Base-by-base conservation (phyloP, 495 filamentous ascomycete genomes). In the Podospora appendiculata region DNA sequence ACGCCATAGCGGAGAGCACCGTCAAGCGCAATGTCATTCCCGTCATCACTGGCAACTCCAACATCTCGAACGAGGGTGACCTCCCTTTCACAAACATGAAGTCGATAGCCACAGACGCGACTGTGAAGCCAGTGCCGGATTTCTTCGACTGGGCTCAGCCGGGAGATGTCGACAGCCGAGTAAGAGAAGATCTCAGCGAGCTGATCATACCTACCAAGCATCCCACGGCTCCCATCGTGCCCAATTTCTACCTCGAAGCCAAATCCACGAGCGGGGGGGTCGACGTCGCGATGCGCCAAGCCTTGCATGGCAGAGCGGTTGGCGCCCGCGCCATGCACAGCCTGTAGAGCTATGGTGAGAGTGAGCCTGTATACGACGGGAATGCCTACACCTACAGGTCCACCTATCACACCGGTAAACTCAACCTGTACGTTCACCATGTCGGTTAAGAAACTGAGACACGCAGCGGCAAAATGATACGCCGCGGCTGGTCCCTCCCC, bases 281-380 rank as follows among this genome's bases (percentile, higher is more conserved):
- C 10, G 59, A 52, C 9, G 71, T 72, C 12, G 64, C 60, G 45
- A 33, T n/a, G 51, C 62, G 67, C 35, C 72, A 79, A 55, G 71
- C 70, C 39, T 62, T 51, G 39, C 65, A 72, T 55, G 60, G 72
- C 51, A 71, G 74, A 16, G 74, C 73, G 8, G 45, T 70, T 14
- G 75, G 74, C 9, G 73, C 70, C 34, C 70, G 72, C 48, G 72
- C 51, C 33, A 77, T 78, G 62, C 68, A 70, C 44, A 51, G 47
- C 34, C 63, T 79, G 47, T 67, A 72, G 59, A 72, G 63, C 52
- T 77, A 75, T 46, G 56, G 57, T 52, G 33, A 61, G 34, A 58
- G 62, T 13, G 56, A 70, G 51, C 62, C 63, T 0, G 51, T 51
- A 6, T 76, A 70, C 50, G 70, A 77, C 58, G 60, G 60, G 45